A percentile compares a stretch with the other conserved stretches of the same genome.
These are phyloP conservation scores for Eimeria acervulina DNA, from an alignment of 169 alveolate genomes.

Conservation along the genomic window DNA sequence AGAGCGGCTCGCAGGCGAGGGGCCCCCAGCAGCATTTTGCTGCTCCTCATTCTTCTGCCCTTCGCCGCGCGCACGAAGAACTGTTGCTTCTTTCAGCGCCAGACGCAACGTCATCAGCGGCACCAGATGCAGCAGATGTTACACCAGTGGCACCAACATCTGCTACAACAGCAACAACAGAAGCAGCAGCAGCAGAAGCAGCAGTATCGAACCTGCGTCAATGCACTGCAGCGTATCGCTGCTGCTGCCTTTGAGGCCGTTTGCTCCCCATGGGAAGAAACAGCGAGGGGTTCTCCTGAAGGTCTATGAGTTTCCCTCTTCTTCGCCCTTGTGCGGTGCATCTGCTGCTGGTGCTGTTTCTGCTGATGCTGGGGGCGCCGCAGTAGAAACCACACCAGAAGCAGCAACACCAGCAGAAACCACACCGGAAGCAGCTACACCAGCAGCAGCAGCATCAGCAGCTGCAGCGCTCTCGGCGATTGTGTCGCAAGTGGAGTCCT, in stretches of 20 bases:
- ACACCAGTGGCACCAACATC: background rate
- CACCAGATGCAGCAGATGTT: background rate
- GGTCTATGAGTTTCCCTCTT: background rate
- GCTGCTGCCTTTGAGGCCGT: background rate
- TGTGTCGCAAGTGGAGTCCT: background rate
- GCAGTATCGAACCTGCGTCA: background rate
- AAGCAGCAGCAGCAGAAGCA: constrained; percentile 4
- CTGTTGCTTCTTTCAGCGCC: background rate
- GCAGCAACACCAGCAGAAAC: background rate
- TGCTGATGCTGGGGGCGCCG: background rate
- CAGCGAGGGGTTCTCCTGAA: background rate
- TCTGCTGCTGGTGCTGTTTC: background rate
- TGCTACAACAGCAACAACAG: background rate
- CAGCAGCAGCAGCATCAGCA: constrained; percentile 5
- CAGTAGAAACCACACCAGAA: background rate
- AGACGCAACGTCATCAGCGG: background rate
- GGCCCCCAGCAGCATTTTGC: background rate
- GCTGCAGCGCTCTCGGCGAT: background rate
- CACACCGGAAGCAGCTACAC: background rate
- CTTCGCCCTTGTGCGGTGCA: background rate
- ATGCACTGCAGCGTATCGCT: background rate
- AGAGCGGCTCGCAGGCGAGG: background rate
- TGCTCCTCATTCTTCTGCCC: background rate
- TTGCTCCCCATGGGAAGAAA: background rate
- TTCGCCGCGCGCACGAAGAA: background rate